These are phyloP conservation scores for Vicia faba DNA, from an alignment of 306 rosid genomes.

Conservation along the genomic window DNA sequence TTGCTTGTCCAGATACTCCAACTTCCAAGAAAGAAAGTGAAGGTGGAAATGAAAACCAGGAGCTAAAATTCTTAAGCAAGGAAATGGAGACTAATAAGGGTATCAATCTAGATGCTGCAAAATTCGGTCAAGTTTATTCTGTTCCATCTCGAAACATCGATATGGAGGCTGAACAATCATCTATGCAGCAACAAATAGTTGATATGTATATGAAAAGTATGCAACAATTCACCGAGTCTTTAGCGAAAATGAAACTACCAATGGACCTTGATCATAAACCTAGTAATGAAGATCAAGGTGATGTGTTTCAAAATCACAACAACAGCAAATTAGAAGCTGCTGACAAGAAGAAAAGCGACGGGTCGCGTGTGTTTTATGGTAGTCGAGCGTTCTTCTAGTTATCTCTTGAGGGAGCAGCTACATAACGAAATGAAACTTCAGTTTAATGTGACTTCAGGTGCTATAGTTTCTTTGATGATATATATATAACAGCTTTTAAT, in stretches of 20 bases:
- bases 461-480: slow-evolving; percentile 29
- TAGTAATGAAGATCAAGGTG: slow-evolving; percentile 50
- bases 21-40: slow-evolving; percentile 65
- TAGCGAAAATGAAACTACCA: slow-evolving; percentile 89
- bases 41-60: slow-evolving; percentile 44
- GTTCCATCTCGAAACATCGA: slow-evolving; percentile 67
- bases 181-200: slow-evolving; percentile 86
- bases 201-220: slow-evolving; percentile 92
- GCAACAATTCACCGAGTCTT: slow-evolving; percentile 86
- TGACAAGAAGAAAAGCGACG: slow-evolving; percentile 72
- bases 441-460: slow-evolving; percentile 7
- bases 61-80: slow-evolving; percentile 42
- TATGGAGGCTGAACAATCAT: slow-evolving; percentile 72
- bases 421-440: slow-evolving; percentile 15
- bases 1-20: slow-evolving; percentile 62
- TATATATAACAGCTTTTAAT: slow-evolving; percentile 27
- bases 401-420: slow-evolving; percentile 30
- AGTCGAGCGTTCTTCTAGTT: slow-evolving; percentile 82
- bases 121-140: slow-evolving; percentile 60
- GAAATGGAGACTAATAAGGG: slow-evolving; percentile 47
- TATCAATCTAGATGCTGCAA: slow-evolving; percentile 32
- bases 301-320: slow-evolving; percentile 52
- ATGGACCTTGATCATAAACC: slow-evolving; percentile 72
- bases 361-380: slow-evolving; percentile 85
- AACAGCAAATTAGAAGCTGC: slow-evolving; percentile 50